Evolutionary conservation across 225 moss, liverwort and hornwort genomes (phyloP).

Genomic region (Pseudoscleropodium purum): DNA sequence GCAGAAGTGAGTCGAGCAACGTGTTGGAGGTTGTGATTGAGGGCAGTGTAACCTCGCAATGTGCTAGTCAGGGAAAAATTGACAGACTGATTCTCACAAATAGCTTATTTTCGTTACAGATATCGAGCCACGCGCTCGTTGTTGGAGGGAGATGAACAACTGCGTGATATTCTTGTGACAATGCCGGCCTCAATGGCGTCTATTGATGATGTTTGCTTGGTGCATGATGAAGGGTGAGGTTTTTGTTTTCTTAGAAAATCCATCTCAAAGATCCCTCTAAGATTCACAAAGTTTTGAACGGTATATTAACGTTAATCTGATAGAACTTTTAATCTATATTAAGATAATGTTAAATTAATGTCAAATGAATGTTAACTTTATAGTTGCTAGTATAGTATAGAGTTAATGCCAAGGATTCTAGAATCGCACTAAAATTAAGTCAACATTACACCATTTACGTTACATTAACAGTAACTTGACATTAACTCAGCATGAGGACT

Average conservation of each 20-base stretch:
- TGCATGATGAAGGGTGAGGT: constrained; percentile 60
- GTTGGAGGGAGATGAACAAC: constrained; percentile 65
- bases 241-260: neutral
- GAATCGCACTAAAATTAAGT: neutral
- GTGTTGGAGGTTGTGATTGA: neutral
- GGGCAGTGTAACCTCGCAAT: neutral
- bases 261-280: neutral
- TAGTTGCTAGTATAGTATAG: neutral
- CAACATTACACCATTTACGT: neutral
- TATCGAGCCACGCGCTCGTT: constrained; percentile 72
- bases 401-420: neutral
- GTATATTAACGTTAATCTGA: neutral
- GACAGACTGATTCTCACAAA: neutral
- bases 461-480: neutral
- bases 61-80: neutral
- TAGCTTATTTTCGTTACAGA: constrained; percentile 11
- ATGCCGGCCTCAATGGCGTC: constrained; percentile 45
- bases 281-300: neutral
- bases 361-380: neutral
- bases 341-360: neutral
- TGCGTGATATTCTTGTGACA: constrained; percentile 53
- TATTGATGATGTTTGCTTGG: constrained; percentile 58
- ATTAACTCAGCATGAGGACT: neutral
- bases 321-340: neutral
- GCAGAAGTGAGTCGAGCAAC: neutral